Percentiles rank a stretch among this genome's conserved stretches.
Evolutionary conservation across 495 filamentous ascomycete species (phyloP).

Genomic region (Pseudotulostoma volvatum): DNA sequence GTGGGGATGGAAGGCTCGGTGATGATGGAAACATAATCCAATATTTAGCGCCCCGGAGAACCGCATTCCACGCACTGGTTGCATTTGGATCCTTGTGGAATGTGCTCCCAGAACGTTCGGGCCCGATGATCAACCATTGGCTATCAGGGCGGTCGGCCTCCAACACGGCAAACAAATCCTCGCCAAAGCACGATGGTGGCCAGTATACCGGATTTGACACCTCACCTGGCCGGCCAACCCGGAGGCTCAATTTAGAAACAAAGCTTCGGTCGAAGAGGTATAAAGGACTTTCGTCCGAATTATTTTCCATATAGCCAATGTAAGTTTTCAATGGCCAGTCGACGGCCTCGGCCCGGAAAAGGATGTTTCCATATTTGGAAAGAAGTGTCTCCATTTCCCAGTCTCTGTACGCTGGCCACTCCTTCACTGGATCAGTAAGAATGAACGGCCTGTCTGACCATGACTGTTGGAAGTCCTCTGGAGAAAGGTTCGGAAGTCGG

Average conservation of each 20-base stretch:
- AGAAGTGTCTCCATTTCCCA: conserved; percentile 58
- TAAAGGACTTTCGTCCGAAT: conserved; percentile 71
- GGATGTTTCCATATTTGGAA: conserved; percentile 41
- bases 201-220: conserved; percentile 49
- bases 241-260: conserved; percentile 69
- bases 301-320: conserved; percentile 68
- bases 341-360: conserved; percentile 83
- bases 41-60: conserved; percentile 82
- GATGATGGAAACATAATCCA: conserved; percentile 89
- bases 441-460: conserved; percentile 84
- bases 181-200: conserved; percentile 74
- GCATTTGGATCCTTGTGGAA: conserved; percentile 82
- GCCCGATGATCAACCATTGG: conserved; percentile 88
- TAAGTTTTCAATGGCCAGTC: conserved; percentile 79
- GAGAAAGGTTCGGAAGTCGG: conserved; percentile 49
- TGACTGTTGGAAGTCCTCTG: conserved; percentile 51
- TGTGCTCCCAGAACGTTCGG: conserved; percentile 76
- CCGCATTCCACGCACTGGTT: conserved; percentile 89
- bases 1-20: conserved; percentile 45
- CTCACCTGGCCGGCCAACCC: conserved; percentile 32
- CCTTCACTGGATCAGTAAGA: conserved; percentile 63
- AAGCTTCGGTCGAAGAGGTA: conserved; percentile 87
- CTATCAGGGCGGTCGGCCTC: conserved; percentile 69
- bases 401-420: conserved; percentile 61
- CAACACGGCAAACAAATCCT: conserved; percentile 74